Evolutionary conservation across 2,329 filamentous ascomycete genomes (phyloP).

Genomic region (Colletotrichum tanaceti): DNA sequence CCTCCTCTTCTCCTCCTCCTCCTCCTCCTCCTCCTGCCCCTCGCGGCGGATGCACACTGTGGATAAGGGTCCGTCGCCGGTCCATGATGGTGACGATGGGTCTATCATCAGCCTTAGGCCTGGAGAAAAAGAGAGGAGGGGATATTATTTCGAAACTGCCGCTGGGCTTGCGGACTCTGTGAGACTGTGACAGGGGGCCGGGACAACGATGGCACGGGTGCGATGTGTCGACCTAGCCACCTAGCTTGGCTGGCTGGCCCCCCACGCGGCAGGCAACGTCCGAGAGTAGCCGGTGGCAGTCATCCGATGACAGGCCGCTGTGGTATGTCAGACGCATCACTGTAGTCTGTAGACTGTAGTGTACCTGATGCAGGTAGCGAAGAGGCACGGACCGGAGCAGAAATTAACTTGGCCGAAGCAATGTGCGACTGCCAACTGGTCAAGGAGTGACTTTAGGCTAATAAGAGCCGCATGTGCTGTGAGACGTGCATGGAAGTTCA

Average conservation of each 20-base stretch:
- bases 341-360: not conserved
- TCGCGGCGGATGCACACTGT: slow-evolving; percentile 13
- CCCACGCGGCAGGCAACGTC: slow-evolving; percentile 33
- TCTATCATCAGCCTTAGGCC: slow-evolving; percentile 36
- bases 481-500: slow-evolving; percentile 7
- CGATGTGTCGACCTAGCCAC: slow-evolving; percentile 22
- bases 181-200: not conserved
- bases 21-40: not conserved
- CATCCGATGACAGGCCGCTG: slow-evolving; percentile 26
- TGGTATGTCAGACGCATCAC: not conserved
- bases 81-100: slow-evolving; percentile 16
- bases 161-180: not conserved
- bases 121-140: slow-evolving; percentile 22
- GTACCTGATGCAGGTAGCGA: not conserved
- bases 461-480: slow-evolving; percentile 25
- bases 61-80: not conserved
- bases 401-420: slow-evolving; percentile 16
- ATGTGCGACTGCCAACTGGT: not conserved
- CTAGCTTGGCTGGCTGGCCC: slow-evolving; percentile 22
- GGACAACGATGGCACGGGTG: slow-evolving; percentile 19
- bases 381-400: slow-evolving; percentile 20
- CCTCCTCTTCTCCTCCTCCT: not conserved
- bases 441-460: slow-evolving; percentile 31
- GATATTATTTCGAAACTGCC: slow-evolving; percentile 9
- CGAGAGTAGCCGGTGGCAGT: slow-evolving; percentile 23